A percentile compares a stretch with the other conserved stretches of the same genome.
Evolutionary conservation across 768 basidiomycete genomes (phyloP).

Genomic region (Pleurotus cornucopiae): DNA sequence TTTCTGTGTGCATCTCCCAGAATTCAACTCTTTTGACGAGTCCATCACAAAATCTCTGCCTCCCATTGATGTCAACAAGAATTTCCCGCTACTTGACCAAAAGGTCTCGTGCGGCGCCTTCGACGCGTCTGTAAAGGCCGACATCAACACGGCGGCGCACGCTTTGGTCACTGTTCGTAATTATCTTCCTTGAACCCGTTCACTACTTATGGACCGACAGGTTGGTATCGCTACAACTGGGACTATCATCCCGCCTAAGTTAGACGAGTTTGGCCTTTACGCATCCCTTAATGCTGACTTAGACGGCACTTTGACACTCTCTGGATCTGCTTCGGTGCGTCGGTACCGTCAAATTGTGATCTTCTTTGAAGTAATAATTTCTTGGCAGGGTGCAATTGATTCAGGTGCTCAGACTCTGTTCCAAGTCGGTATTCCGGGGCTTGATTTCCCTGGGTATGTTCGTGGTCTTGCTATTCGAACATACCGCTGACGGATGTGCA

Average conservation of each 20-base stretch:
- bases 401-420: conserved; percentile 25
- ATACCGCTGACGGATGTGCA: conserved; percentile 6
- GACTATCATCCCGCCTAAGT: conserved; percentile 25
- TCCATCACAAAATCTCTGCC: conserved; percentile 15
- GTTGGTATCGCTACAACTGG: conserved; percentile 24
- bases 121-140: conserved; percentile 12
- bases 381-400: conserved; percentile 21
- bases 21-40: conserved; percentile 18
- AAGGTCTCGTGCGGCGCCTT: conserved; percentile 15
- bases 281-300: conserved; percentile 23
- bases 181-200: not conserved
- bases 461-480: not conserved
- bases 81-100: conserved; percentile 16
- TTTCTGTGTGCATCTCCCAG: not conserved
- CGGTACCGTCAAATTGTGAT: not conserved
- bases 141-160: conserved; percentile 20
- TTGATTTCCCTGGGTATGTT: conserved; percentile 27
- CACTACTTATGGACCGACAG: not conserved
- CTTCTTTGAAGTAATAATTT: not conserved
- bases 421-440: conserved; percentile 26
- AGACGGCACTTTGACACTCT: conserved; percentile 23
- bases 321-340: conserved; percentile 22
- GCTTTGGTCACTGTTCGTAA: conserved; percentile 15
- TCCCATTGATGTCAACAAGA: conserved; percentile 17
- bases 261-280: conserved; percentile 23